A percentile compares a stretch with the other conserved stretches of the same genome.
Evolutionary conservation across 2,329 filamentous ascomycete genomes (phyloP).

Genomic region (Neonectria faginata): DNA sequence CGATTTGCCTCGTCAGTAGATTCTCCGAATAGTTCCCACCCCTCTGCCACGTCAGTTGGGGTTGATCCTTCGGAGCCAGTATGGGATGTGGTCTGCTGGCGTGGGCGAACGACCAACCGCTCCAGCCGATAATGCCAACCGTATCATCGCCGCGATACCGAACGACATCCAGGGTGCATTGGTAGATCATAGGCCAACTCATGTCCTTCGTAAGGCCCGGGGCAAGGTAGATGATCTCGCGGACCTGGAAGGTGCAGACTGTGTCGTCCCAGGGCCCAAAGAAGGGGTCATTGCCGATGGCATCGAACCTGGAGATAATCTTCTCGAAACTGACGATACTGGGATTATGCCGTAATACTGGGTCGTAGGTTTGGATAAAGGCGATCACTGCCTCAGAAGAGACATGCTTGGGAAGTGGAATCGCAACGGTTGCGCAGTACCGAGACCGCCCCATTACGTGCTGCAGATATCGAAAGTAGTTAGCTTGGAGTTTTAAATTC

Average conservation of each 20-base stretch:
- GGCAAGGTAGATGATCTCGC: conserved; percentile 47
- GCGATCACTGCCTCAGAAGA: conserved; percentile 51
- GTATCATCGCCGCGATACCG: conserved; percentile 54
- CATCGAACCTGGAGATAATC: conserved; percentile 46
- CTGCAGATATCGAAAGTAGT: background rate
- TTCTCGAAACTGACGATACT: conserved; percentile 50
- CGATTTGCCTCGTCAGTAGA: conserved; percentile 45
- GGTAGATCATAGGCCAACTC: conserved; percentile 56
- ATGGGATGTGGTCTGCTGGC: conserved; percentile 6
- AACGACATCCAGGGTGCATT: conserved; percentile 53
- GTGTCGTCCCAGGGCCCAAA: conserved; percentile 51
- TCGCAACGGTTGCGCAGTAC: conserved; percentile 41
- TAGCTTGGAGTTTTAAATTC: background rate
- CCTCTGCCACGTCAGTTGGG: conserved; percentile 28
- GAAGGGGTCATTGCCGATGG: conserved; percentile 52
- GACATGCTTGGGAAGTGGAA: conserved; percentile 53
- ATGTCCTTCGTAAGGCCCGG: conserved; percentile 53
- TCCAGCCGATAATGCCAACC: conserved; percentile 54
- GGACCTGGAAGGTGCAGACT: conserved; percentile 45
- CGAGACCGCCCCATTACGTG: conserved; percentile 8
- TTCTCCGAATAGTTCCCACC: conserved; percentile 47
- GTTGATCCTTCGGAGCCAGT: conserved; percentile 27
- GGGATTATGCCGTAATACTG: conserved; percentile 55
- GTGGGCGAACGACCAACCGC: conserved; percentile 42
- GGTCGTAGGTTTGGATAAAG: conserved; percentile 53